Conservation (phyloP, 1,139 yeast species). For the Hyphopichia khmerensis region DNA sequence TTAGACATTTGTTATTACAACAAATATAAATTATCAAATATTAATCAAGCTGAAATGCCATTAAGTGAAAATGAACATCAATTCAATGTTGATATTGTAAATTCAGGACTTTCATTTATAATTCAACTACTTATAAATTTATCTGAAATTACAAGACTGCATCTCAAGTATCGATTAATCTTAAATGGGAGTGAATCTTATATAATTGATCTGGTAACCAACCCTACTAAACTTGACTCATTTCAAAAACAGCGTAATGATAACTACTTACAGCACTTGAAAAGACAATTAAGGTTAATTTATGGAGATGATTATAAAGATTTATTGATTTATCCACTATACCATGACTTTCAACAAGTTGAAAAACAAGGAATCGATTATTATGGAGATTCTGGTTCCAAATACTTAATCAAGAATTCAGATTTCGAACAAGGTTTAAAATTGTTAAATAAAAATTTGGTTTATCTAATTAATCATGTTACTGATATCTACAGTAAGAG, state of each 20-base stretch:
- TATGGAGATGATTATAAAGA: not conserved
- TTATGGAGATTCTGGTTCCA: slow-evolving; percentile 8
- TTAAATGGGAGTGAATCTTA: slow-evolving; percentile 21
- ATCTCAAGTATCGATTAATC: slow-evolving; percentile 29
- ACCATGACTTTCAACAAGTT: slow-evolving; percentile 23
- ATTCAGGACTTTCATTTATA: slow-evolving; percentile 34
- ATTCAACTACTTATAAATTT: slow-evolving; percentile 24
- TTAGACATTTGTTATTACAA: slow-evolving; percentile 31
- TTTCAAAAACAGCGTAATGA: not conserved
- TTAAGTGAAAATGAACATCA: slow-evolving; percentile 6
- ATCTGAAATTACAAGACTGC: slow-evolving; percentile 24
- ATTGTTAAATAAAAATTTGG: slow-evolving; percentile 33
- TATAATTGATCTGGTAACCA: slow-evolving; percentile 25
- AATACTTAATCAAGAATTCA: slow-evolving; percentile 19
- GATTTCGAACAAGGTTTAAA: slow-evolving; percentile 35
- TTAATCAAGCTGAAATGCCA: slow-evolving; percentile 7
- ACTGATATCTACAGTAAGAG: slow-evolving; percentile 17
- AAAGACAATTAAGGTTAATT: not conserved
- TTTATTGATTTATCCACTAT: slow-evolving; percentile 23
- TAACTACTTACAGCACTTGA: not conserved
- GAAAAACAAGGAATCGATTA: slow-evolving; percentile 16
- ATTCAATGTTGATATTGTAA: slow-evolving; percentile 22
- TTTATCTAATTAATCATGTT: slow-evolving; percentile 23
- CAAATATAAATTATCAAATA: slow-evolving; percentile 9
- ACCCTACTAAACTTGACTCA: not conserved